A percentile compares a stretch with the other conserved stretches of the same genome.
phyloP scores from a whole-genome alignment of 768 basidiomycete species.

The Boletus patriciae region DNA sequence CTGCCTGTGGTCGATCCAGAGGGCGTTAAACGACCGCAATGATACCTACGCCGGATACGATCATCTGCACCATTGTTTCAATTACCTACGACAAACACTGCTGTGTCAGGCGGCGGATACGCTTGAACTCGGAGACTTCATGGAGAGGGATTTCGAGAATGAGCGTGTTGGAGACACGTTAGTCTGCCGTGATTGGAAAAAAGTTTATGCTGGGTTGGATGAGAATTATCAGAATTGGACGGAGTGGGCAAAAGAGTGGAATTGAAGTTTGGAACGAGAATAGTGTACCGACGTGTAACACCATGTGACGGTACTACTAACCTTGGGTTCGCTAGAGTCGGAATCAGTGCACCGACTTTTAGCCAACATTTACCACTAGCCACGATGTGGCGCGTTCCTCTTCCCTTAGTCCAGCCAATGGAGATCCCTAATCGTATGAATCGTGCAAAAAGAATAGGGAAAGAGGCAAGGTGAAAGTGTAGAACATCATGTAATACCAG shows the following conservation, averaged over 20 bases:
- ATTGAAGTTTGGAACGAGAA: background rate
- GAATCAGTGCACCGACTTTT: too few relatives aligned
- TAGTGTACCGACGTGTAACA: too few relatives aligned
- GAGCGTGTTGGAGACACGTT: slow-evolving; percentile 15
- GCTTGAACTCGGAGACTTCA: slow-evolving; percentile 18
- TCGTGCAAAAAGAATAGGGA: too few relatives aligned
- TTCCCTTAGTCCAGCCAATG: too few relatives aligned
- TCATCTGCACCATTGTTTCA: slow-evolving; percentile 16
- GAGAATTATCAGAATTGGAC: slow-evolving; percentile 8
- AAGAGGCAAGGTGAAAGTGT: too few relatives aligned
- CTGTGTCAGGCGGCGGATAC: slow-evolving; percentile 16
- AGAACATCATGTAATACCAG: too few relatives aligned
- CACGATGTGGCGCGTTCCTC: too few relatives aligned
- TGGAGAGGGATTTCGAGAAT: slow-evolving; percentile 11
- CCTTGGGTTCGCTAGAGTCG: too few relatives aligned
- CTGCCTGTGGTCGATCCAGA: slow-evolving; percentile 15
- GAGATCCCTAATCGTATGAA: too few relatives aligned
- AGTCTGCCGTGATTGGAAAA: slow-evolving; percentile 12
- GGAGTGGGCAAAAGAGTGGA: slow-evolving; percentile 12
- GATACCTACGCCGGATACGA: slow-evolving; percentile 7
- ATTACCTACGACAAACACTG: slow-evolving; percentile 14
- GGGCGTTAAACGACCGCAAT: slow-evolving; percentile 9
- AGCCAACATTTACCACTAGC: too few relatives aligned
- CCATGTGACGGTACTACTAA: too few relatives aligned
- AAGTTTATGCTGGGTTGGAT: slow-evolving; percentile 4